Conservation (phyloP, 176 grass and related monocot species). For the Luzula sylvatica region DNA sequence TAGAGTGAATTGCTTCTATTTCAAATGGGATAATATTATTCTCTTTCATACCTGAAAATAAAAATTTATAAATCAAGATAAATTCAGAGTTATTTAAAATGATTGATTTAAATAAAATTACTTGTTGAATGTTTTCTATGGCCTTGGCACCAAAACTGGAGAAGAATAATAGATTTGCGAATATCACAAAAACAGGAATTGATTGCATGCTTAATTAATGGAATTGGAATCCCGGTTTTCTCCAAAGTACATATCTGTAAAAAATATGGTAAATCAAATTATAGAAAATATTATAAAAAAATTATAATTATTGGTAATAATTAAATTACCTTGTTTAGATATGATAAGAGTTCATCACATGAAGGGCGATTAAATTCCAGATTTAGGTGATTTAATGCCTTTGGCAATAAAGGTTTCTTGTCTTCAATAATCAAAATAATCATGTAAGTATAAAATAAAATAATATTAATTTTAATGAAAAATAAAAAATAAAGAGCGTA, state of each 20-base stretch:
- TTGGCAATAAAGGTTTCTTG: conserved; percentile 68
- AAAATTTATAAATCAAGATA: conserved; percentile 7
- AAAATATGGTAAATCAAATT: conserved; percentile 1
- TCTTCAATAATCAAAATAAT: conserved; percentile 31
- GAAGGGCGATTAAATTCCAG: conserved; percentile 76
- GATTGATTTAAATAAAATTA: too few relatives aligned
- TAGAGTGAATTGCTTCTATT: conserved; percentile 31
- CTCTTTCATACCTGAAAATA: conserved; percentile 12
- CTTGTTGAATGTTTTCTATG: conserved; percentile 30
- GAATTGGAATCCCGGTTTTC: conserved; percentile 34
- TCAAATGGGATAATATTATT: conserved; percentile 27
- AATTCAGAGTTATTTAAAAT: too few relatives aligned
- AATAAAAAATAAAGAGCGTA: conserved; percentile 29
- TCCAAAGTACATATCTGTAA: conserved; percentile 76
- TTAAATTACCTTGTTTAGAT: conserved; percentile 58
- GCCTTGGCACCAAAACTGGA: conserved; percentile 97
- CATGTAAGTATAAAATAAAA: not conserved
- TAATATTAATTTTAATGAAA: not conserved
- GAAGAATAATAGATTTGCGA: conserved; percentile 57
- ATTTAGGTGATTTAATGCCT: conserved; percentile 50
- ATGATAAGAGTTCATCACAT: conserved; percentile 60
- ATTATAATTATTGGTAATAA: not conserved
- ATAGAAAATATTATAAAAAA: not conserved
- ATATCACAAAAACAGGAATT: conserved; percentile 68
- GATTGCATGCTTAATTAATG: conserved; percentile 46